Evolutionary conservation across 106 monocot species (phyloP).

Genomic region (Apostasia ramifera): DNA sequence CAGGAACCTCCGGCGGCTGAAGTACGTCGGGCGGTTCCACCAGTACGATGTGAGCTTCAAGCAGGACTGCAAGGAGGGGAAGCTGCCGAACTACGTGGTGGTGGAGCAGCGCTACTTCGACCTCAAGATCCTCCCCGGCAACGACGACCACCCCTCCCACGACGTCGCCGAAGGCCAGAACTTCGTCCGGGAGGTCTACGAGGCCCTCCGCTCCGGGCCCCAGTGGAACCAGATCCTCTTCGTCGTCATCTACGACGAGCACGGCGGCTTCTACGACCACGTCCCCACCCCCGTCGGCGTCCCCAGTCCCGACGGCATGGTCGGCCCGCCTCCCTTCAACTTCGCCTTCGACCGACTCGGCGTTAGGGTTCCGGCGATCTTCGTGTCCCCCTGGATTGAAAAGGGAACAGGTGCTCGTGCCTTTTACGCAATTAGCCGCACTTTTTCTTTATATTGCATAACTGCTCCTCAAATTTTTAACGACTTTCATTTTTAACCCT

Average conservation of each 20-base stretch:
- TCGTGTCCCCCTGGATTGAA: constrained; percentile 93
- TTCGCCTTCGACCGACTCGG: constrained; percentile 87
- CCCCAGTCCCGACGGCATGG: constrained; percentile 75
- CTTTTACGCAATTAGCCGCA: not conserved
- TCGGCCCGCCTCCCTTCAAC: constrained; percentile 58
- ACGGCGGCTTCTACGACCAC: constrained; percentile 94
- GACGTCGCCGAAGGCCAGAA: constrained; percentile 85
- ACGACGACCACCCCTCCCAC: constrained; percentile 93
- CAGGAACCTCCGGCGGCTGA: constrained; percentile 74
- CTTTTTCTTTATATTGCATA: not conserved
- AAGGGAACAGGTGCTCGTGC: constrained; percentile 40
- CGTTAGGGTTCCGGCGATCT: constrained; percentile 69
- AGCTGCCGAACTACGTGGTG: constrained; percentile 91
- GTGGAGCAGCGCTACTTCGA: constrained; percentile 91
- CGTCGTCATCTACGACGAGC: constrained; percentile 84
- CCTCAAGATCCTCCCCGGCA: constrained; percentile 66
- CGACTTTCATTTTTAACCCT: not conserved
- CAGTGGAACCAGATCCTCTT: constrained; percentile 88
- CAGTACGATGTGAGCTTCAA: constrained; percentile 71
- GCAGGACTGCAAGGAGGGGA: constrained; percentile 73
- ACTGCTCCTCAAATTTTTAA: not conserved
- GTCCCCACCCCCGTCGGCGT: constrained; percentile 68
- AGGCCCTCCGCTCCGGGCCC: constrained; percentile 77
- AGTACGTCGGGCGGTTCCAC: constrained; percentile 62
- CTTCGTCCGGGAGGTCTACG: constrained; percentile 83